A percentile compares a stretch with the other conserved stretches of the same genome.
Evolutionary conservation across 805 yeast species (phyloP).

Genomic region (Saccharomycopsis javanensis): DNA sequence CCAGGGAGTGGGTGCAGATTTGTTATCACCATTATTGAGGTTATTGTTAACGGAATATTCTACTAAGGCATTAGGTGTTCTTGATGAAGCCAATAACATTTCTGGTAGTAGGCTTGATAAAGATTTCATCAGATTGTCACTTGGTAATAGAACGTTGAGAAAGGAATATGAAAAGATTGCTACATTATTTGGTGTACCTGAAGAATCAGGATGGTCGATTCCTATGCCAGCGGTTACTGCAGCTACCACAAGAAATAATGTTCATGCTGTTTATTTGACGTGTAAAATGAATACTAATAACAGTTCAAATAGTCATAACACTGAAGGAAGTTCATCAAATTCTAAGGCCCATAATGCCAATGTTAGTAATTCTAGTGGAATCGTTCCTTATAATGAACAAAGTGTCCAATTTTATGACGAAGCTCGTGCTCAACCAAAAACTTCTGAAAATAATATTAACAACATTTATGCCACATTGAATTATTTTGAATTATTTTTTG

Average conservation of each 20-base stretch:
- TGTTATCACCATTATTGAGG: constrained; percentile 81
- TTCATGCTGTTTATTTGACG: constrained; percentile 89
- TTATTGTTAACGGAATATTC: constrained; percentile 74
- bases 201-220: constrained; percentile 90
- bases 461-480: constrained; percentile 20
- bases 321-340: constrained; percentile 26
- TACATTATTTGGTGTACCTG: constrained; percentile 86
- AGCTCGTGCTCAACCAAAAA: constrained; percentile 7
- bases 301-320: constrained; percentile 27
- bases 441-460: constrained; percentile 16
- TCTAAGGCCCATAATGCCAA: constrained; percentile 27
- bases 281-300: constrained; percentile 31
- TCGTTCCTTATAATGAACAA: constrained; percentile 20
- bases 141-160: constrained; percentile 70
- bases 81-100: constrained; percentile 77
- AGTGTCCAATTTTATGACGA: constrained; percentile 9
- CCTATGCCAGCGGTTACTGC: constrained; percentile 93
- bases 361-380: constrained; percentile 29
- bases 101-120: constrained; percentile 87
- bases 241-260: constrained; percentile 80
- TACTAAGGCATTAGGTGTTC: constrained; percentile 77
- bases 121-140: constrained; percentile 83
- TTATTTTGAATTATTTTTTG: constrained; percentile 19
- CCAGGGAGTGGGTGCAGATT: constrained; percentile 86
- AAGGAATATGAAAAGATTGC: constrained; percentile 80